phyloP scores from a whole-genome alignment of 768 basidiomycete genomes.

The Lactifluus echinatus region DNA sequence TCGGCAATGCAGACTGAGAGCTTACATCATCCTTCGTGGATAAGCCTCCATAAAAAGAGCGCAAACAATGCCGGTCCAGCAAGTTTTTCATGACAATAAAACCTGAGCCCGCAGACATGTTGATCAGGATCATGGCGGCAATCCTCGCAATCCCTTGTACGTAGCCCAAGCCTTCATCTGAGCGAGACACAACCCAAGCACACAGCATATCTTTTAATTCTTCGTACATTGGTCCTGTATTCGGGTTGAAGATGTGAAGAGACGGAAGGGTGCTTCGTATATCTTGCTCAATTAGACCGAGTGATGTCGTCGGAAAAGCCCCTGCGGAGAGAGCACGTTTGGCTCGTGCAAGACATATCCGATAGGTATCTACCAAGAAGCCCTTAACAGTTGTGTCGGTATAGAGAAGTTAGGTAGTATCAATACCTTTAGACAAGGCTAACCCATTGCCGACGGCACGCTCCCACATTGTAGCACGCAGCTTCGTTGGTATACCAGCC shows the following conservation, averaged over 20 bases:
- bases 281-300: slow-evolving; percentile 65
- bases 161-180: slow-evolving; percentile 76
- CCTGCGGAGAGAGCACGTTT: slow-evolving; percentile 58
- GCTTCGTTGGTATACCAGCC: slow-evolving; percentile 77
- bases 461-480: slow-evolving; percentile 78
- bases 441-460: slow-evolving; percentile 77
- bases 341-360: slow-evolving; percentile 62
- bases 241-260: slow-evolving; percentile 70
- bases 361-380: slow-evolving; percentile 53
- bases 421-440: slow-evolving; percentile 69
- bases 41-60: slow-evolving; percentile 74
- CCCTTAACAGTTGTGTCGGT: not conserved
- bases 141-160: slow-evolving; percentile 58
- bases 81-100: slow-evolving; percentile 83
- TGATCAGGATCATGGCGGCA: slow-evolving; percentile 81
- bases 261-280: slow-evolving; percentile 64
- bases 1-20: slow-evolving; percentile 21
- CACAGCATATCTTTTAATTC: slow-evolving; percentile 79
- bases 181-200: slow-evolving; percentile 83
- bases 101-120: slow-evolving; percentile 64
- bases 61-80: slow-evolving; percentile 74
- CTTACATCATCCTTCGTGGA: slow-evolving; percentile 70
- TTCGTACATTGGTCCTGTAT: slow-evolving; percentile 68
- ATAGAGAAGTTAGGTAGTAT: not conserved
- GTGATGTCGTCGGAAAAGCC: slow-evolving; percentile 54